These are phyloP conservation scores for Paradendryphiella salina DNA, from an alignment of 2,329 filamentous ascomycete genomes.

Conservation along the genomic window DNA sequence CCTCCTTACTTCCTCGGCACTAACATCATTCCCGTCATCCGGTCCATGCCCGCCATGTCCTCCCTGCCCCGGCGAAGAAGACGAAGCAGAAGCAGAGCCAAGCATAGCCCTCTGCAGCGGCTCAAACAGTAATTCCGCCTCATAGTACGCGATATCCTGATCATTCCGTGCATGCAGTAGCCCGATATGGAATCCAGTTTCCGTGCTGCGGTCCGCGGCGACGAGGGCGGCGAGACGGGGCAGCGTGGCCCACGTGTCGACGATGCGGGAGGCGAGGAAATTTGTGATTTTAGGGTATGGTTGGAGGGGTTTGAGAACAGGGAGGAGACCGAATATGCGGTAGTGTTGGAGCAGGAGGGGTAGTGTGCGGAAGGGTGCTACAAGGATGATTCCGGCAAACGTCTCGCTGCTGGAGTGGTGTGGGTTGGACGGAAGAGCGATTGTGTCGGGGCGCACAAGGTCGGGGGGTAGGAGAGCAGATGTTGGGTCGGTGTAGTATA, in stretches of 20 bases:
- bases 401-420: not conserved
- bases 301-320: slow-evolving; percentile 74
- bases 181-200: slow-evolving; percentile 50
- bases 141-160: slow-evolving; percentile 75
- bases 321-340: slow-evolving; percentile 74
- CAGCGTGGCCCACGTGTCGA: slow-evolving; percentile 81
- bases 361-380: slow-evolving; percentile 77
- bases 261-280: slow-evolving; percentile 64
- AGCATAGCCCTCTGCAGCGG: slow-evolving; percentile 34
- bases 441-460: slow-evolving; percentile 31
- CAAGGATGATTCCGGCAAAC: slow-evolving; percentile 78
- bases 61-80: slow-evolving; percentile 24
- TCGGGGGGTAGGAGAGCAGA: slow-evolving; percentile 24
- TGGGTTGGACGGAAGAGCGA: too few species aligned
- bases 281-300: slow-evolving; percentile 66
- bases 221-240: slow-evolving; percentile 63
- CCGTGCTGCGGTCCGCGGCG: not conserved
- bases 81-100: too few species aligned
- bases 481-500: slow-evolving; percentile 62
- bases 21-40: slow-evolving; percentile 14
- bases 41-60: not conserved
- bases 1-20: slow-evolving; percentile 30
- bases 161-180: slow-evolving; percentile 83
- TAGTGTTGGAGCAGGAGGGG: slow-evolving; percentile 75
- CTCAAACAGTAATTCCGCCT: slow-evolving; percentile 53